These are phyloP conservation scores for Microdochium nivale DNA, from an alignment of 2,329 filamentous ascomycete genomes.

Conservation along the genomic window DNA sequence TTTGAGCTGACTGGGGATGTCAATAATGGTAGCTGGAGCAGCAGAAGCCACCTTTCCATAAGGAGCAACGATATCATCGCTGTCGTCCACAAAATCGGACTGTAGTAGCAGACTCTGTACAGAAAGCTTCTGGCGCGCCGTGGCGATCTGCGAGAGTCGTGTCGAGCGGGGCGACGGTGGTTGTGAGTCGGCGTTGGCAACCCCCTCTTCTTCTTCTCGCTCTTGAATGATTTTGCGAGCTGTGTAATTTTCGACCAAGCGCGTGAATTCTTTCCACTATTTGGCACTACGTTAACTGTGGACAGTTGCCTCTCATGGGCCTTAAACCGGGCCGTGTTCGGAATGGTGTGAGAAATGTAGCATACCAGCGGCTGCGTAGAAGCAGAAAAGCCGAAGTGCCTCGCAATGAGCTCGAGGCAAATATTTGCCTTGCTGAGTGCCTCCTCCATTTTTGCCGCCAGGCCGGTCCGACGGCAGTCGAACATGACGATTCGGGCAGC, in stretches of 20 bases:
- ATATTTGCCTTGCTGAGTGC: slow-evolving; percentile 15
- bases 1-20: no score
- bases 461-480: slow-evolving; percentile 10
- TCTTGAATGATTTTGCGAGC: slow-evolving; percentile 13
- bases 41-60: slow-evolving; percentile 11
- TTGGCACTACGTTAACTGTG: background rate
- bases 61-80: slow-evolving; percentile 17
- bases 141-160: slow-evolving; percentile 18
- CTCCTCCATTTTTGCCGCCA: slow-evolving; percentile 10
- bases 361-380: slow-evolving; percentile 18
- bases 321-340: background rate
- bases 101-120: slow-evolving; percentile 30
- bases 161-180: slow-evolving; percentile 7
- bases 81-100: slow-evolving; percentile 29
- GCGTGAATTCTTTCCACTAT: slow-evolving; percentile 17
- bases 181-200: slow-evolving; percentile 3
- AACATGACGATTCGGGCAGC: slow-evolving; percentile 28
- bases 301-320: background rate
- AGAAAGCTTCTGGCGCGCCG: slow-evolving; percentile 23
- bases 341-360: background rate
- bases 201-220: slow-evolving; percentile 4
- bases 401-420: slow-evolving; percentile 18
- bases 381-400: slow-evolving; percentile 17
- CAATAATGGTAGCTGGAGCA: no score
- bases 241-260: slow-evolving; percentile 17